A percentile compares a stretch with the other conserved stretches of the same genome.
Evolutionary conservation across 2,329 filamentous ascomycete genomes (phyloP).

Genomic region (Furcasterigmium furcatum): DNA sequence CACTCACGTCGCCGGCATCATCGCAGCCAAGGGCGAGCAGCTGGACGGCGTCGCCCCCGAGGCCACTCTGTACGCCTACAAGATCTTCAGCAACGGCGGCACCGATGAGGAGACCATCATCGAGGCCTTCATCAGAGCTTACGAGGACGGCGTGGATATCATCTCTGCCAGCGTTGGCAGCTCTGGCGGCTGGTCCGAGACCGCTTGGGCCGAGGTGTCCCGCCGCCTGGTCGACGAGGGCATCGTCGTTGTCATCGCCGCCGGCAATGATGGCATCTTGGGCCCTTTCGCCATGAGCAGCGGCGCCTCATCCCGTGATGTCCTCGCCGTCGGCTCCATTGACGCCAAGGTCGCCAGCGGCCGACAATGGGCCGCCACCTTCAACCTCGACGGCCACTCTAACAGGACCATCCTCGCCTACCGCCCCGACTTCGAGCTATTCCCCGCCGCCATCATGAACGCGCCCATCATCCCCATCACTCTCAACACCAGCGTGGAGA

Average conservation of each 20-base stretch:
- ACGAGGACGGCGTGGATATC: constrained; percentile 10
- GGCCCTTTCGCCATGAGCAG: constrained; percentile 18
- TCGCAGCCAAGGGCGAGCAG: constrained; percentile 18
- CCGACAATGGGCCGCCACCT: constrained; percentile 14
- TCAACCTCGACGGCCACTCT: constrained; percentile 14
- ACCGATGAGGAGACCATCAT: constrained; percentile 10
- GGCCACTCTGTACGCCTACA: constrained; percentile 10
- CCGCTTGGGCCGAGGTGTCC: constrained; percentile 38
- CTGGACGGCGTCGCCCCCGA: constrained; percentile 20
- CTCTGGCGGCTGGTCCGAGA: constrained; percentile 25
- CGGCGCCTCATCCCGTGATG: constrained; percentile 18
- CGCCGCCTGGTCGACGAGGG: constrained; percentile 32
- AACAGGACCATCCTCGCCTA: constrained; percentile 20
- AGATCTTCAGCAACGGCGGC: constrained; percentile 8
- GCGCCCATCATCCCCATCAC: background rate
- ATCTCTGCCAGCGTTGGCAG: constrained; percentile 10
- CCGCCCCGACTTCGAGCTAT: constrained; percentile 13
- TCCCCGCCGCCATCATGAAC: constrained; percentile 7
- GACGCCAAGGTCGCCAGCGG: constrained; percentile 5
- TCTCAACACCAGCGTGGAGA: constrained; percentile 4
- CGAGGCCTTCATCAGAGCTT: constrained; percentile 11
- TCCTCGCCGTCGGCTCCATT: constrained; percentile 17
- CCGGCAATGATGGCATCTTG: constrained; percentile 9
- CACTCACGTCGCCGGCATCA: constrained; percentile 49
- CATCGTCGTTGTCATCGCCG: constrained; percentile 17